Percentiles rank a stretch among this genome's conserved stretches.
These are phyloP conservation scores for Trypanosoma scelopori DNA, from an alignment of 208 protist species.

Conservation along the genomic window DNA sequence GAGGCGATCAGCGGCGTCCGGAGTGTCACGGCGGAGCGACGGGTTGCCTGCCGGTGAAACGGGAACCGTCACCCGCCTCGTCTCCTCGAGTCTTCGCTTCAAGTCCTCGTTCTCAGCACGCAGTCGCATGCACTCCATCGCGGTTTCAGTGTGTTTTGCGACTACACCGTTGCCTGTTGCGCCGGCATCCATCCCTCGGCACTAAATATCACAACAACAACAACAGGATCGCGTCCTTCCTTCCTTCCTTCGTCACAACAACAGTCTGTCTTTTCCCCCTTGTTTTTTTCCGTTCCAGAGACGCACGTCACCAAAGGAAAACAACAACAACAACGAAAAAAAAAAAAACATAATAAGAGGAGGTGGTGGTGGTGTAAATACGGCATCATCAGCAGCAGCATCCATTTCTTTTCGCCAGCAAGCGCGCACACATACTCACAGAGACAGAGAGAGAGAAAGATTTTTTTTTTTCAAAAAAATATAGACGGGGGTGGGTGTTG, in stretches of 20 bases:
- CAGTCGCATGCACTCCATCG: background rate
- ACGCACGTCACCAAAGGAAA: no score
- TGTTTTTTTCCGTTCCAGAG: no score
- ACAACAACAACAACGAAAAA: no score
- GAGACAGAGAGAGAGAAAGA: no score
- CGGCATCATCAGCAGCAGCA: no score
- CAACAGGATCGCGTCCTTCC: conserved; percentile 5
- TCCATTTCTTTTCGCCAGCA: no score
- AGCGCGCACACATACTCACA: no score
- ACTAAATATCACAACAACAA: conserved; percentile 4
- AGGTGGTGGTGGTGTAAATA: no score
- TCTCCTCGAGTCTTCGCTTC: background rate
- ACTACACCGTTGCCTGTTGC: background rate
- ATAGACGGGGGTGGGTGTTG: background rate
- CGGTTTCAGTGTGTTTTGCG: background rate
- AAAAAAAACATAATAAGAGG: no score
- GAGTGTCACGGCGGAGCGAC: background rate
- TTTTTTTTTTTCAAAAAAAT: no score
- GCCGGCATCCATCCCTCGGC: background rate
- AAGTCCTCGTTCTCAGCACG: conserved; percentile 12
- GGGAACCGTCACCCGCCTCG: background rate
- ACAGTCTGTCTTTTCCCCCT: no score
- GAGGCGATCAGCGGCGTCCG: conserved; percentile 17
- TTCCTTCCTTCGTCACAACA: no score
- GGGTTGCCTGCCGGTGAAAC: background rate